Evolutionary conservation across 148 eudicot species (phyloP).

Genomic region (Vaccinium corymbosum): DNA sequence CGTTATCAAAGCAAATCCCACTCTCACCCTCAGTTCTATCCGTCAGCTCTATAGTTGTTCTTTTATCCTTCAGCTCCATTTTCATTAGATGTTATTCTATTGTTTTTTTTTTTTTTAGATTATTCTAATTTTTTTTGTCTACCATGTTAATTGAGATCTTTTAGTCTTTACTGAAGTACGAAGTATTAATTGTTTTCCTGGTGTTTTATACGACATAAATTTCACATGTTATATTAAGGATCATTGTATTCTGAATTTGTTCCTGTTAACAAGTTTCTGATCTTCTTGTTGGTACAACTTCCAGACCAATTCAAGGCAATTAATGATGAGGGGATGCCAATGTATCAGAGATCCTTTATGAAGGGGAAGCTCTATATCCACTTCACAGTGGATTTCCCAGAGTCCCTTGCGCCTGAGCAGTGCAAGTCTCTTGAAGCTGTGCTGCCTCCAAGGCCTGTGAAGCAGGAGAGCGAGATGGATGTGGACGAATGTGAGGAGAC

Average conservation of each 20-base stretch:
- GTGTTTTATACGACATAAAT: too few relatives aligned
- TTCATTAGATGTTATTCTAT: background rate
- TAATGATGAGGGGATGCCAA: constrained; percentile 52
- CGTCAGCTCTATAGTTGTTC: background rate
- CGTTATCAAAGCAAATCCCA: background rate
- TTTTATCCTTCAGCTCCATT: background rate
- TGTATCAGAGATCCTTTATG: constrained; percentile 51
- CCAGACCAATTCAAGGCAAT: constrained; percentile 52
- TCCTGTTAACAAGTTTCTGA: background rate
- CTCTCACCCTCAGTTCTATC: background rate
- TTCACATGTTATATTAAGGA: background rate
- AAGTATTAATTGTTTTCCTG: background rate
- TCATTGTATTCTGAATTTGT: background rate
- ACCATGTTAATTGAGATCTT: background rate
- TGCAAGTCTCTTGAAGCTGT: constrained; percentile 46
- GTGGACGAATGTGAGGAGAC: constrained; percentile 57
- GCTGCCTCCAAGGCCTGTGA: constrained; percentile 35
- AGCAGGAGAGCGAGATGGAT: constrained; percentile 40
- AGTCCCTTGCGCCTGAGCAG: constrained; percentile 33
- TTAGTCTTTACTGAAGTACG: too few relatives aligned
- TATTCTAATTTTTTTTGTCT: background rate
- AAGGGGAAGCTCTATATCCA: constrained; percentile 48
- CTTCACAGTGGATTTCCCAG: constrained; percentile 50
- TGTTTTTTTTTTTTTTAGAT: too few relatives aligned
- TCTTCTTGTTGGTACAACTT: background rate